phyloP scores from a whole-genome alignment of 2,329 filamentous ascomycete genomes.

The Escovopsis weberi region DNA sequence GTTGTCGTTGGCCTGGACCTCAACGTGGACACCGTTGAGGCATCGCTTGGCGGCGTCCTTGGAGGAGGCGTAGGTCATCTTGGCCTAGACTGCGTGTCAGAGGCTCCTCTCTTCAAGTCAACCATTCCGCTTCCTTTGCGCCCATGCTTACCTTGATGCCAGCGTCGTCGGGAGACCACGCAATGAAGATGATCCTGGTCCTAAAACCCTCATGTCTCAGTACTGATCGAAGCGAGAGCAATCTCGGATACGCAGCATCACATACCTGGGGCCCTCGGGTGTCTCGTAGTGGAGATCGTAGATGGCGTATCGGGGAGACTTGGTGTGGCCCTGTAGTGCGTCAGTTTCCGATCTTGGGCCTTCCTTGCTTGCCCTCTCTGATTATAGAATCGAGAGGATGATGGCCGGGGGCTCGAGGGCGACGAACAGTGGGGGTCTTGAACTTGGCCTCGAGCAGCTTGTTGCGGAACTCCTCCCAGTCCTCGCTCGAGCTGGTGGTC shows the following conservation, averaged over 20 bases:
- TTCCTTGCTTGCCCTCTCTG: no score
- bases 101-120: neutral
- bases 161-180: constrained; percentile 73
- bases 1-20: constrained; percentile 72
- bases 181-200: constrained; percentile 68
- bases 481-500: constrained; percentile 48
- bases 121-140: neutral
- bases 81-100: constrained; percentile 38
- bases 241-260: no score
- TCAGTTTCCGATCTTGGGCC: no score
- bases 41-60: constrained; percentile 75
- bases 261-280: constrained; percentile 53
- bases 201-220: constrained; percentile 29
- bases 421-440: constrained; percentile 52
- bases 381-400: no score
- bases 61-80: constrained; percentile 84
- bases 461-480: constrained; percentile 62
- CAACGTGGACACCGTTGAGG: constrained; percentile 58
- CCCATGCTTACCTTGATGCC: constrained; percentile 50
- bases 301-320: constrained; percentile 69
- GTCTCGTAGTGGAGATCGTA: constrained; percentile 73
- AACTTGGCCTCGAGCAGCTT: constrained; percentile 60
- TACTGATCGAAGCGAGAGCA: no score
- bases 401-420: neutral
- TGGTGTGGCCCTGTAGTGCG: constrained; percentile 17